Conservation (phyloP, 805 yeast species). For the Saccharomyces jurei region DNA sequence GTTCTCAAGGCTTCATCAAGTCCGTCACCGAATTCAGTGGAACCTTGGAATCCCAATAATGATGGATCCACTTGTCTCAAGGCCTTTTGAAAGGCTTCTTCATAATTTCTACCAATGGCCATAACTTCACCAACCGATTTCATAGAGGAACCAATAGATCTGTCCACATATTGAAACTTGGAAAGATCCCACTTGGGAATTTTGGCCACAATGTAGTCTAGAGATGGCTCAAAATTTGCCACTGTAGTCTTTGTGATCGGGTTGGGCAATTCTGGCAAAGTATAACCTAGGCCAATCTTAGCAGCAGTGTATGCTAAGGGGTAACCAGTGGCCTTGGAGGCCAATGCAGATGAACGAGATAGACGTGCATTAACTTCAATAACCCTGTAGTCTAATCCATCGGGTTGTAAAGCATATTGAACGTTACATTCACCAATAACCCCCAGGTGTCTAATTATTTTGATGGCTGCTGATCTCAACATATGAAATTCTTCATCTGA, state of each 20-base stretch:
- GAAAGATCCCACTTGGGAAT: slow-evolving; percentile 97
- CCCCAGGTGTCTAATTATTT: slow-evolving; percentile 94
- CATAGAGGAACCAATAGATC: slow-evolving; percentile 93
- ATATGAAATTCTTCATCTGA: slow-evolving; percentile 96
- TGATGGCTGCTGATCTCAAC: slow-evolving; percentile 96
- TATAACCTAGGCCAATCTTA: slow-evolving; percentile 88
- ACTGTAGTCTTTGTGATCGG: slow-evolving; percentile 94
- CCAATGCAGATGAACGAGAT: slow-evolving; percentile 94
- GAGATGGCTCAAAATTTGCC: slow-evolving; percentile 94
- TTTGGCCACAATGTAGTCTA: slow-evolving; percentile 93
- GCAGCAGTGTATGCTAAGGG: slow-evolving; percentile 99
- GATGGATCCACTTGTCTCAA: slow-evolving; percentile 93
- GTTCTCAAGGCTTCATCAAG: slow-evolving; percentile 69
- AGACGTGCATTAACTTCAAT: slow-evolving; percentile 96
- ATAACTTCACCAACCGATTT: slow-evolving; percentile 98
- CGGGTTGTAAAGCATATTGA: slow-evolving; percentile 93
- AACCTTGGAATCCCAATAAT: slow-evolving; percentile 85
- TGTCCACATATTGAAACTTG: slow-evolving; percentile 90
- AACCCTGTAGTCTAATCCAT: slow-evolving; percentile 89
- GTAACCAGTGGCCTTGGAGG: slow-evolving; percentile 97
- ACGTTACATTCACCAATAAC: slow-evolving; percentile 99
- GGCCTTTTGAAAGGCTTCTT: slow-evolving; percentile 96
- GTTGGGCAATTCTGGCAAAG: slow-evolving; percentile 90
- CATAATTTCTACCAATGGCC: slow-evolving; percentile 97
- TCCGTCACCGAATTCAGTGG: slow-evolving; percentile 55